phyloP scores from a whole-genome alignment of 140 eudicot species.

The Anethum foeniculum region DNA sequence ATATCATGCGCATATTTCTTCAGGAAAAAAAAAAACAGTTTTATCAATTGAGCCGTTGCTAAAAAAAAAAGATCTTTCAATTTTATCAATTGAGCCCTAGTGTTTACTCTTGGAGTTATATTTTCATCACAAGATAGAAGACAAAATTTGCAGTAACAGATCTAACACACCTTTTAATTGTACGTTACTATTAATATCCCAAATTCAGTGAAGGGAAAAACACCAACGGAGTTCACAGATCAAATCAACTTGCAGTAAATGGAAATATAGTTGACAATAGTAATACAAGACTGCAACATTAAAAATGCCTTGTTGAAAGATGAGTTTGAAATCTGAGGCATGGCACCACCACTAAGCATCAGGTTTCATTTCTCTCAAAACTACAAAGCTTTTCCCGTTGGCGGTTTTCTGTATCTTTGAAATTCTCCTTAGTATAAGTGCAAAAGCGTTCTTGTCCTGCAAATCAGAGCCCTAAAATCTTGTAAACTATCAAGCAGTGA shows the following conservation, averaged over 20 bases:
- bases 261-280: background rate
- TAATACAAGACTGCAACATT: background rate
- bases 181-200: background rate
- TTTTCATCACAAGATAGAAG: background rate
- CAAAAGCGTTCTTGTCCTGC: conserved; percentile 91
- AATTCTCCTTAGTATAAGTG: conserved; percentile 72
- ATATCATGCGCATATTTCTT: no score
- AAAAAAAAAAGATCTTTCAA: no score
- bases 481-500: no score
- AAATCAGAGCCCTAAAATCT: background rate
- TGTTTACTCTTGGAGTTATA: no score
- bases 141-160: background rate
- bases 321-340: background rate
- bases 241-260: background rate
- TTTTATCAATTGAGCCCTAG: no score
- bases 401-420: conserved; percentile 83
- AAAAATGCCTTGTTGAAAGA: background rate
- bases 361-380: conserved; percentile 45
- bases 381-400: conserved; percentile 60
- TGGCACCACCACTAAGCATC: background rate
- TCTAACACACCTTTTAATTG: background rate
- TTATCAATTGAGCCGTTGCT: no score
- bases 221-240: background rate
- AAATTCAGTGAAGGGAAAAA: background rate
- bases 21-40: no score